Conservation (phyloP, 768 basidiomycete genomes). For the Boletus subcaerulescens region DNA sequence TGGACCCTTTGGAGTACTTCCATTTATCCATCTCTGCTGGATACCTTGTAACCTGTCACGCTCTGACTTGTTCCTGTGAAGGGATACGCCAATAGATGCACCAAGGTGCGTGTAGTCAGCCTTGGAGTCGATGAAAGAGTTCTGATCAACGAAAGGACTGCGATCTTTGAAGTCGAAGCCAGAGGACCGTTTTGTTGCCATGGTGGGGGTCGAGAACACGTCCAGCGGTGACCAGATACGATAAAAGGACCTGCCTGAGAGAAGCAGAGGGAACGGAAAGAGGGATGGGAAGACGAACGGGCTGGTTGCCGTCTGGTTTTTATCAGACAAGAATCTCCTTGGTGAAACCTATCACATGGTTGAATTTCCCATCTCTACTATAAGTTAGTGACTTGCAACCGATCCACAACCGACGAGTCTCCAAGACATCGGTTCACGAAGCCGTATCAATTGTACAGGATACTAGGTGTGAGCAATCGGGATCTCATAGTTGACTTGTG, state of each 20-base stretch:
- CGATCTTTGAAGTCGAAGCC: constrained; percentile 70
- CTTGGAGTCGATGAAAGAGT: constrained; percentile 41
- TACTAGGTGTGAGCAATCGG: no score
- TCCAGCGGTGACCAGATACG: constrained; percentile 12
- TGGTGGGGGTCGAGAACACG: constrained; percentile 19
- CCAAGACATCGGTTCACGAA: background rate
- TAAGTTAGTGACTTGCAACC: background rate
- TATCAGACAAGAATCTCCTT: background rate
- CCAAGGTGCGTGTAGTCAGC: constrained; percentile 29
- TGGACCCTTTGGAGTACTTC: constrained; percentile 24
- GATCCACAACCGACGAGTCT: no score
- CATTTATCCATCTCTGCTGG: constrained; percentile 54
- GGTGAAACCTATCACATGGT: constrained; percentile 4
- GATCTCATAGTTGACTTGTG: no score
- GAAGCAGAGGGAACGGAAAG: constrained; percentile 9
- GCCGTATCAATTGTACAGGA: background rate
- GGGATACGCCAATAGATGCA: constrained; percentile 37
- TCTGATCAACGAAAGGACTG: constrained; percentile 45
- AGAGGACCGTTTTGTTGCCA: constrained; percentile 48
- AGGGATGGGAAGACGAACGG: background rate
- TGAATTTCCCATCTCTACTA: background rate
- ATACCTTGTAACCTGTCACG: constrained; percentile 80
- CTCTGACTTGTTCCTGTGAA: constrained; percentile 87
- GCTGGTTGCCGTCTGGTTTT: constrained; percentile 3
- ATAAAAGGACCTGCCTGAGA: constrained; percentile 30